A percentile compares a stretch with the other conserved stretches of the same genome.
Conservation (phyloP, 176 grass and related monocot species). For the Dactylis glomerata region DNA sequence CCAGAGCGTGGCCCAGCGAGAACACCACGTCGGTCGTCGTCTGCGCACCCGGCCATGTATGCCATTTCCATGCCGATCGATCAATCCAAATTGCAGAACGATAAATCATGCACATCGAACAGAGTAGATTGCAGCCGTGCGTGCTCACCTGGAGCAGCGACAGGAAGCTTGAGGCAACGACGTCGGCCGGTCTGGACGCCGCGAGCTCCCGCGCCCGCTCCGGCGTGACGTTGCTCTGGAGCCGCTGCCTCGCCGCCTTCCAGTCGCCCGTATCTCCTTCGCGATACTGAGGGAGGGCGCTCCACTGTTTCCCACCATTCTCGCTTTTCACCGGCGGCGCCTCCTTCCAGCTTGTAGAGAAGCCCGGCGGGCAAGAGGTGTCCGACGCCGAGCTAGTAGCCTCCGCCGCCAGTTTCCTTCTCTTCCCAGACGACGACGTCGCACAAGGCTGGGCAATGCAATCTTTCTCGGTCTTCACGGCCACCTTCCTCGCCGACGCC, state of each 20-base stretch:
- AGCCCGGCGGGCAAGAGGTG: neutral
- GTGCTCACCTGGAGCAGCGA: constrained; percentile 8
- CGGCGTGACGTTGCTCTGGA: constrained; percentile 24
- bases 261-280: neutral
- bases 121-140: neutral
- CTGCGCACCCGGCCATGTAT: neutral
- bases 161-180: neutral
- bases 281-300: neutral
- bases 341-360: neutral
- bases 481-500: neutral
- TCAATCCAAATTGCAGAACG: neutral
- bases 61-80: neutral
- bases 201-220: neutral
- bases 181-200: neutral
- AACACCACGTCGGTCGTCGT: constrained; percentile 20
- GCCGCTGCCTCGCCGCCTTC: neutral
- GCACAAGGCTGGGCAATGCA: no score
- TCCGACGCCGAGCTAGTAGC: neutral
- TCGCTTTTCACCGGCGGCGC: neutral
- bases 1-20: constrained; percentile 14
- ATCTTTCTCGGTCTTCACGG: neutral
- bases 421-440: neutral
- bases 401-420: constrained; percentile 2
- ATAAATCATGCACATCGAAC: neutral
- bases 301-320: neutral